phyloP scores from a whole-genome alignment of 2,329 filamentous ascomycete genomes.

The Scolecobasidium constrictum region DNA sequence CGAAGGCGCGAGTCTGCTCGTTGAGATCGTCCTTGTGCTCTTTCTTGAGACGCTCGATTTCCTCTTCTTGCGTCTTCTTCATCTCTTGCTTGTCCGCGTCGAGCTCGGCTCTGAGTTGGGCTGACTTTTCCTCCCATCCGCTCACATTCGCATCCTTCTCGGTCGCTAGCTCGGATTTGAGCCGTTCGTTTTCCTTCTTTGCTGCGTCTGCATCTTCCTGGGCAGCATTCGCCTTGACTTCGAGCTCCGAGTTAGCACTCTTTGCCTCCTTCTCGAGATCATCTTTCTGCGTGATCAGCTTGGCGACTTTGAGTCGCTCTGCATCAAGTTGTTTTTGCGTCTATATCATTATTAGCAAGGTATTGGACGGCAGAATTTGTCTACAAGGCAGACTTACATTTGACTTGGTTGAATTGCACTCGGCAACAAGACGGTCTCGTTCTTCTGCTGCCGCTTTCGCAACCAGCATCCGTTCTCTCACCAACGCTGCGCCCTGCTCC shows the following conservation, averaged over 20 bases:
- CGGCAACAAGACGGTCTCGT: conserved; percentile 21
- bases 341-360: neutral
- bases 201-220: conserved; percentile 28
- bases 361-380: neutral
- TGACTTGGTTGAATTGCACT: conserved; percentile 23
- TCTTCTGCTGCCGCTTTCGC: conserved; percentile 27
- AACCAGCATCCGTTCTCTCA: conserved; percentile 25
- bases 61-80: conserved; percentile 19
- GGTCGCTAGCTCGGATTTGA: conserved; percentile 31
- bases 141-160: conserved; percentile 11
- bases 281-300: conserved; percentile 23
- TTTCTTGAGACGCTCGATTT: conserved; percentile 11
- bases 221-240: conserved; percentile 25
- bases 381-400: neutral
- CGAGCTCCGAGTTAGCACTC: neutral
- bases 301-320: conserved; percentile 15
- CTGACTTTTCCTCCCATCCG: conserved; percentile 37
- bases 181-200: conserved; percentile 20
- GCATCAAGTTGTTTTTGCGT: neutral
- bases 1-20: conserved; percentile 31
- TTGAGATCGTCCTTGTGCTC: conserved; percentile 28
- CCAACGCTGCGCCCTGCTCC: conserved; percentile 31
- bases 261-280: conserved; percentile 15
- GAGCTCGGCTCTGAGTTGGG: conserved; percentile 38
- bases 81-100: conserved; percentile 39